phyloP scores from a whole-genome alignment of 2,329 filamentous ascomycete genomes.

The Beauveria rudraprayagi region DNA sequence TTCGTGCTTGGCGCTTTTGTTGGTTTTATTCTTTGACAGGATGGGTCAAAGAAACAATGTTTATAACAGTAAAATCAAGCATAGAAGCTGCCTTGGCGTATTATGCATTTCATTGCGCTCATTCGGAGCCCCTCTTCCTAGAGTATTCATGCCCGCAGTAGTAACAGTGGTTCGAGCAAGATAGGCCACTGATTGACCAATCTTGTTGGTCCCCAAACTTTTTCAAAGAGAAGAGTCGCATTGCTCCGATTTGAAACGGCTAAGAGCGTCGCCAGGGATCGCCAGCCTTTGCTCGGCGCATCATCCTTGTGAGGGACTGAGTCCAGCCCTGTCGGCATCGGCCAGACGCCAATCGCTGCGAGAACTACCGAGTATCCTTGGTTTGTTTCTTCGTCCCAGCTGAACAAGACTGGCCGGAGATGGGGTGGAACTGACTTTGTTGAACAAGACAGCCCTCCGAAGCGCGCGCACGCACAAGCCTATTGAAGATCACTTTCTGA shows the following conservation, averaged over 20 bases:
- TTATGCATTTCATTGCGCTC: neutral
- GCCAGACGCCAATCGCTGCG: neutral
- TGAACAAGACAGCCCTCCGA: neutral
- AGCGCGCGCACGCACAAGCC: constrained; percentile 5
- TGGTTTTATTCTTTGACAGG: too few species aligned
- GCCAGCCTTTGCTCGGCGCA: neutral
- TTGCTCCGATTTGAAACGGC: neutral
- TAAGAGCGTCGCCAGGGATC: neutral
- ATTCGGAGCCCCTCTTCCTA: neutral
- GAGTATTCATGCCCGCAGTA: too few species aligned
- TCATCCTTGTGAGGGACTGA: neutral
- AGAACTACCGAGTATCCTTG: neutral
- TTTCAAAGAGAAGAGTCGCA: neutral
- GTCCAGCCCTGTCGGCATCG: neutral
- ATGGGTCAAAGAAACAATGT: too few species aligned
- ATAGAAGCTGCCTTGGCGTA: too few species aligned
- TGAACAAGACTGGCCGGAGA: neutral
- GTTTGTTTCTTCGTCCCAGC: neutral
- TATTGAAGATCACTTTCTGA: neutral
- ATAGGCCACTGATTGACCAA: neutral
- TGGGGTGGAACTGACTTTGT: neutral
- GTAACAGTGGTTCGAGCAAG: too few species aligned
- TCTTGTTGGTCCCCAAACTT: neutral
- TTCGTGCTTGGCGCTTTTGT: neutral
- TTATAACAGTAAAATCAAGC: too few species aligned